phyloP scores from a whole-genome alignment of 1,284 basidiomycete genomes.

The Leucoagaricus sp. region DNA sequence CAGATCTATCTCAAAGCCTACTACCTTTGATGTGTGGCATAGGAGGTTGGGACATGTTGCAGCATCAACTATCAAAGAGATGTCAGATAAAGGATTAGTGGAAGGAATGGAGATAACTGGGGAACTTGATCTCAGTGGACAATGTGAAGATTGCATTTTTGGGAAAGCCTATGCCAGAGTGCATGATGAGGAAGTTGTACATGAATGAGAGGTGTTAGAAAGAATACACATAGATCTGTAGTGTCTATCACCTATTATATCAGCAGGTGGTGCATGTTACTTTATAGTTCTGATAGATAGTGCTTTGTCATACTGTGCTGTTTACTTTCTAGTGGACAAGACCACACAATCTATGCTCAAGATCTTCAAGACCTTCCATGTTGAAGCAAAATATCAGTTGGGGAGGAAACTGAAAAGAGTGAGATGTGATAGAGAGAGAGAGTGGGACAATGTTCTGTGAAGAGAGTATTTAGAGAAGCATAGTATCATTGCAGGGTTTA shows the following conservation, averaged over 20 bases:
- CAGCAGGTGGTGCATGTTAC: constrained; percentile 16
- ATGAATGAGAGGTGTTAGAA: constrained; percentile 17
- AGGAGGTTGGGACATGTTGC: neutral
- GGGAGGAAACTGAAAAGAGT: constrained; percentile 22
- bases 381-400: constrained; percentile 21
- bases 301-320: neutral
- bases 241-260: constrained; percentile 9
- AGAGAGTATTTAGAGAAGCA: constrained; percentile 14
- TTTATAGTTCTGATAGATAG: constrained; percentile 22
- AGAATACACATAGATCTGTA: constrained; percentile 19
- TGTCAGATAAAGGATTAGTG: neutral
- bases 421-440: constrained; percentile 18
- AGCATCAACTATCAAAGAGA: neutral
- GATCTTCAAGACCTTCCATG: constrained; percentile 18
- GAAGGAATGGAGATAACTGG: neutral
- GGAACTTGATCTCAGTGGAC: neutral
- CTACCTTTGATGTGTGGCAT: neutral
- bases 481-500: constrained; percentile 25
- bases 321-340: constrained; percentile 9
- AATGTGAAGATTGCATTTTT: constrained; percentile 16
- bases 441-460: constrained; percentile 20
- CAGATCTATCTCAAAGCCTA: neutral
- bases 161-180: constrained; percentile 21
- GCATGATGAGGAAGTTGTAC: constrained; percentile 17
- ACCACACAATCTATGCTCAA: constrained; percentile 3